Evolutionary conservation across 495 filamentous ascomycete species (phyloP).

Genomic region (Penicillium steckii): DNA sequence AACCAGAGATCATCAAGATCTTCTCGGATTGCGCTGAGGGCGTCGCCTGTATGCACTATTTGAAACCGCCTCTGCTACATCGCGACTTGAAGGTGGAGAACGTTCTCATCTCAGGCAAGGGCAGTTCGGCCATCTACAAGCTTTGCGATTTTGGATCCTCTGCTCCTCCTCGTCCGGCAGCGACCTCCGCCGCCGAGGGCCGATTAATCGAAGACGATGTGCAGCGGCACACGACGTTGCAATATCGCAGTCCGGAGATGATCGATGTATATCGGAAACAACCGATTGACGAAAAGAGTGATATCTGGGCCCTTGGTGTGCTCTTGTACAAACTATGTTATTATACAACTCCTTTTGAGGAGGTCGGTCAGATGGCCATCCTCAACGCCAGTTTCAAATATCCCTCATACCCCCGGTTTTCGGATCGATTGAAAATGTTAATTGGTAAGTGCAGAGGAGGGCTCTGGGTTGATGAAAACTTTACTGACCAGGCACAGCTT

Average conservation of each 20-base stretch:
- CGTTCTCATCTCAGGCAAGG: constrained; percentile 77
- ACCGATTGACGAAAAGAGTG: constrained; percentile 97
- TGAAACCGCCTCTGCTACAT: constrained; percentile 90
- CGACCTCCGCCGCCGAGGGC: constrained; percentile 81
- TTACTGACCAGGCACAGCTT: constrained; percentile 50
- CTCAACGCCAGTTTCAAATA: constrained; percentile 94
- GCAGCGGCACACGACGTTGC: constrained; percentile 93
- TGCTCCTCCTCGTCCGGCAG: constrained; percentile 78
- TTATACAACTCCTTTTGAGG: constrained; percentile 98
- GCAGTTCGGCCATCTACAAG: constrained; percentile 70
- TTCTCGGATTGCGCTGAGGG: constrained; percentile 94
- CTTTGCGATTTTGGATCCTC: constrained; percentile 97
- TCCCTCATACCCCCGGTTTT: constrained; percentile 83
- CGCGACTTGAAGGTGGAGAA: constrained; percentile 98
- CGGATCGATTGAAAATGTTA: constrained; percentile 83
- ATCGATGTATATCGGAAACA: constrained; percentile 95
- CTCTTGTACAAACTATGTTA: constrained; percentile 98
- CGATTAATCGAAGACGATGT: constrained; percentile 93
- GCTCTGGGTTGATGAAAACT: background rate
- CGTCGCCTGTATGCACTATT: constrained; percentile 98
- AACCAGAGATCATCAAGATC: constrained; percentile 96
- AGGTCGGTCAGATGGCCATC: constrained; percentile 97
- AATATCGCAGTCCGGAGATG: constrained; percentile 98
- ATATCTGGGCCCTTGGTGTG: constrained; percentile 97
- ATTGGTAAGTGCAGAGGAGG: constrained; percentile 66